Conservation (phyloP, 768 basidiomycete genomes). For the Tricholoma hemisulphureum region DNA sequence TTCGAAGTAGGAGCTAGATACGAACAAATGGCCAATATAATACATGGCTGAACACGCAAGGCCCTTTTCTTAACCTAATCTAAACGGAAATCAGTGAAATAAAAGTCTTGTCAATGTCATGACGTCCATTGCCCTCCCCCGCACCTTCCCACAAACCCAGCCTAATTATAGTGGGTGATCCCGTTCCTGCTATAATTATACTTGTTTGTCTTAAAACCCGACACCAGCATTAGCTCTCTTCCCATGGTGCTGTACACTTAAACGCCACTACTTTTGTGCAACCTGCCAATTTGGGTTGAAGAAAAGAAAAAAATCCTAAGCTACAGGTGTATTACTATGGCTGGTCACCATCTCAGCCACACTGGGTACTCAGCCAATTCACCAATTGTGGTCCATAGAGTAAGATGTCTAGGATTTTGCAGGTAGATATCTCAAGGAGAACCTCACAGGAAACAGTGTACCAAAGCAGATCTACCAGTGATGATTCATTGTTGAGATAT, state of each 20-base stretch:
- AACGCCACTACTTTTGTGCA: too few relatives aligned
- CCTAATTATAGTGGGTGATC: too few relatives aligned
- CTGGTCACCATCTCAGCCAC: background rate
- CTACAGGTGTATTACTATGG: background rate
- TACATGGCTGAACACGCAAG: background rate
- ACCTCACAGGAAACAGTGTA: background rate
- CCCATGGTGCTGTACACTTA: too few relatives aligned
- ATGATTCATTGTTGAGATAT: background rate
- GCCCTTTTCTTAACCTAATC: background rate
- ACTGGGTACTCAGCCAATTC: background rate
- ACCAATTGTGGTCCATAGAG: background rate
- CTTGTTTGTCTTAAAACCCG: too few relatives aligned
- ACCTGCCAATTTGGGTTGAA: too few relatives aligned
- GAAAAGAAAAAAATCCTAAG: too few relatives aligned
- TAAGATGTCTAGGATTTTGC: background rate
- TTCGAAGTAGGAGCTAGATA: background rate
- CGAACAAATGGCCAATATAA: background rate
- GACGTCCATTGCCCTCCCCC: too few relatives aligned
- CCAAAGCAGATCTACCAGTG: background rate
- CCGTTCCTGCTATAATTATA: too few relatives aligned
- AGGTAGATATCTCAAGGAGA: background rate
- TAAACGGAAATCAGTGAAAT: background rate
- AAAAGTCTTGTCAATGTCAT: background rate
- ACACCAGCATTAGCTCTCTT: too few relatives aligned
- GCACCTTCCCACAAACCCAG: too few relatives aligned